Conservation (phyloP, 441 rosid species). For the Euphorbia celastroides region DNA sequence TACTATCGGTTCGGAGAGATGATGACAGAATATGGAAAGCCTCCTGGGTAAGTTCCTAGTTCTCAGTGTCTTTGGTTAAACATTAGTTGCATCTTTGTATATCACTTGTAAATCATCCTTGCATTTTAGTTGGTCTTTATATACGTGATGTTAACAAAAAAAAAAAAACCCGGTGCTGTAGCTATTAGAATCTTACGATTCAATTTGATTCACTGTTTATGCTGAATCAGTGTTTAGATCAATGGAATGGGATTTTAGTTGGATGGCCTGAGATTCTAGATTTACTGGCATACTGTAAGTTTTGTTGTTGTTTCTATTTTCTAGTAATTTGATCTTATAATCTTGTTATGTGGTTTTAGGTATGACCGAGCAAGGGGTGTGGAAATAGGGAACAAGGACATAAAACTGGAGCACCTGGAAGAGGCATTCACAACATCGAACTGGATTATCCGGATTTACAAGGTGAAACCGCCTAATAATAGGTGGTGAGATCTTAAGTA, state of each 20-base stretch:
- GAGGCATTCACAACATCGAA: slow-evolving; percentile 96
- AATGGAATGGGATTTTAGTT: too few species aligned
- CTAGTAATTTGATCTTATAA: too few species aligned
- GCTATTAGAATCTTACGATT: too few species aligned
- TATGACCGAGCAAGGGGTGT: slow-evolving; percentile 95
- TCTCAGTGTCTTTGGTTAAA: not conserved
- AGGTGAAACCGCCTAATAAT: slow-evolving; percentile 89
- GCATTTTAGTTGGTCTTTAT: too few species aligned
- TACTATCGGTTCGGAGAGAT: slow-evolving; percentile 96
- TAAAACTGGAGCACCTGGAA: slow-evolving; percentile 82
- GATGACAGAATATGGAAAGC: slow-evolving; percentile 83
- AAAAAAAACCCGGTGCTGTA: too few species aligned
- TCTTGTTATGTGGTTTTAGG: slow-evolving; percentile 33
- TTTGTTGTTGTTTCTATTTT: too few species aligned
- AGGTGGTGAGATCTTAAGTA: slow-evolving; percentile 62
- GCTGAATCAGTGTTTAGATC: too few species aligned
- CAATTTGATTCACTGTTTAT: too few species aligned
- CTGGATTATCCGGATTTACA: slow-evolving; percentile 96
- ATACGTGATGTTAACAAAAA: too few species aligned
- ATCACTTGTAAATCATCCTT: too few species aligned
- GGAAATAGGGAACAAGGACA: slow-evolving; percentile 89
- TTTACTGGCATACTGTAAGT: too few species aligned
- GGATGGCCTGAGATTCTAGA: too few species aligned
- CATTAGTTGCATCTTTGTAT: slow-evolving; percentile 5
- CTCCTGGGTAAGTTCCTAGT: slow-evolving; percentile 65